phyloP scores from a whole-genome alignment of 768 basidiomycete species.

The Russula sp. region DNA sequence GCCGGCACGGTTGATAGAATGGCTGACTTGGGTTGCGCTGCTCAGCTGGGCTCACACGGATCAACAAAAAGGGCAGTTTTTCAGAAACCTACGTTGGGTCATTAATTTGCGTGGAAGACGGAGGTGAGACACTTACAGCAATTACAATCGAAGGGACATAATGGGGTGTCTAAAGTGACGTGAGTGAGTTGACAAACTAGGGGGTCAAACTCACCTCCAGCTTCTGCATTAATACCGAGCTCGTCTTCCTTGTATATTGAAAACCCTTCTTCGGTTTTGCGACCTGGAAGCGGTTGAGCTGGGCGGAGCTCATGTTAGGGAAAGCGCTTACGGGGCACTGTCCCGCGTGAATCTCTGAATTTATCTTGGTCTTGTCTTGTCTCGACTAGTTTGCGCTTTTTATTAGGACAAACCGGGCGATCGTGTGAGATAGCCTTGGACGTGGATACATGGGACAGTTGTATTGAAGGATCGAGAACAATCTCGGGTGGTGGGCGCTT shows the following conservation, averaged over 20 bases:
- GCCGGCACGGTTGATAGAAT: slow-evolving; percentile 19
- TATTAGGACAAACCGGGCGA: slow-evolving; percentile 11
- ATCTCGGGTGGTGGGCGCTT: slow-evolving; percentile 45
- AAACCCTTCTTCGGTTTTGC: slow-evolving; percentile 76
- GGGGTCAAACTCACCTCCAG: slow-evolving; percentile 54
- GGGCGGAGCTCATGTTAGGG: not conserved
- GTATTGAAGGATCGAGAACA: slow-evolving; percentile 56
- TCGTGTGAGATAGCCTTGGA: slow-evolving; percentile 32
- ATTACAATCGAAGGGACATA: slow-evolving; percentile 86
- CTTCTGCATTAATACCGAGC: slow-evolving; percentile 58
- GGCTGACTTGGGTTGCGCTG: not conserved
- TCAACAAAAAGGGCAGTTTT: not conserved
- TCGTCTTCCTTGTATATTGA: slow-evolving; percentile 78
- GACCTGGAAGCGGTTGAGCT: slow-evolving; percentile 41
- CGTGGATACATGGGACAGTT: slow-evolving; percentile 23
- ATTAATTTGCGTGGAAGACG: not conserved
- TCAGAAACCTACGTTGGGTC: slow-evolving; percentile 24
- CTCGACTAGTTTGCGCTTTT: slow-evolving; percentile 25
- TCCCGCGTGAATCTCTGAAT: slow-evolving; percentile 74
- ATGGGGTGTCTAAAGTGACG: slow-evolving; percentile 56
- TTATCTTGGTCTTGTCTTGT: slow-evolving; percentile 36
- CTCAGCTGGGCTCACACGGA: not conserved
- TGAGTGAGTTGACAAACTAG: slow-evolving; percentile 20
- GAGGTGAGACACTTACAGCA: slow-evolving; percentile 57
- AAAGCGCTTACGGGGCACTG: slow-evolving; percentile 51